phyloP scores from a whole-genome alignment of 169 alveolate genomes.

The Neospora caninum region DNA sequence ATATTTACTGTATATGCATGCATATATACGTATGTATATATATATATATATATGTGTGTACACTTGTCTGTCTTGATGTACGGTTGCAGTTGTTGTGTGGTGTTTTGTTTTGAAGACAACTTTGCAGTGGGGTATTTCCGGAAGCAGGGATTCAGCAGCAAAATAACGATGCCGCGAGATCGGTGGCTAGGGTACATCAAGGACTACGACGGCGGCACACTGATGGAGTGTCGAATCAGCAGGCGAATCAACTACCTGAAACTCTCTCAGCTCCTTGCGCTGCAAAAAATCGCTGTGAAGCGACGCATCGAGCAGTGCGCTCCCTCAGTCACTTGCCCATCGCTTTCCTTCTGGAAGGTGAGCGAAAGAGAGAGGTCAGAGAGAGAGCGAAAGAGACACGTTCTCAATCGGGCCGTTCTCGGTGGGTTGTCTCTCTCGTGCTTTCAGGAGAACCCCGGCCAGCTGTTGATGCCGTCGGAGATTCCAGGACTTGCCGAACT shows the following conservation, averaged over 20 bases:
- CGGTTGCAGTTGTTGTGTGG: background rate
- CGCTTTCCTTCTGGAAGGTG: conserved; percentile 80
- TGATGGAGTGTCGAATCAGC: conserved; percentile 97
- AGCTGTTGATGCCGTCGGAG: conserved; percentile 77
- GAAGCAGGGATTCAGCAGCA: conserved; percentile 97
- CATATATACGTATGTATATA: too few species aligned
- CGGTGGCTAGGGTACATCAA: conserved; percentile 98
- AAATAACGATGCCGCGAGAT: conserved; percentile 94
- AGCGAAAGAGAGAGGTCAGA: background rate
- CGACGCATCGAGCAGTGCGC: conserved; percentile 85
- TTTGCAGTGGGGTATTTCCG: conserved; percentile 97
- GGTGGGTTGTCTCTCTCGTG: background rate
- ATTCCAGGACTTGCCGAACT: conserved; percentile 94
- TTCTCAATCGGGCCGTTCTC: background rate
- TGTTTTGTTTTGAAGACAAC: conserved; percentile 86
- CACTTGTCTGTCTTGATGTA: background rate
- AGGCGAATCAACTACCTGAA: conserved; percentile 92
- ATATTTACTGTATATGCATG: too few species aligned
- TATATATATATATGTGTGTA: background rate
- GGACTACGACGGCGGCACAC: conserved; percentile 99
- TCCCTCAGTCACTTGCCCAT: conserved; percentile 85
- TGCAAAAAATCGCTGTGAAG: conserved; percentile 89
- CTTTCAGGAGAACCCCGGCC: conserved; percentile 63
- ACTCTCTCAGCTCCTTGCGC: conserved; percentile 90
- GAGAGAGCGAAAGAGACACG: background rate